Conservation (phyloP, 1,139 yeast genomes). For the Hyphopichia buzzinii region DNA sequence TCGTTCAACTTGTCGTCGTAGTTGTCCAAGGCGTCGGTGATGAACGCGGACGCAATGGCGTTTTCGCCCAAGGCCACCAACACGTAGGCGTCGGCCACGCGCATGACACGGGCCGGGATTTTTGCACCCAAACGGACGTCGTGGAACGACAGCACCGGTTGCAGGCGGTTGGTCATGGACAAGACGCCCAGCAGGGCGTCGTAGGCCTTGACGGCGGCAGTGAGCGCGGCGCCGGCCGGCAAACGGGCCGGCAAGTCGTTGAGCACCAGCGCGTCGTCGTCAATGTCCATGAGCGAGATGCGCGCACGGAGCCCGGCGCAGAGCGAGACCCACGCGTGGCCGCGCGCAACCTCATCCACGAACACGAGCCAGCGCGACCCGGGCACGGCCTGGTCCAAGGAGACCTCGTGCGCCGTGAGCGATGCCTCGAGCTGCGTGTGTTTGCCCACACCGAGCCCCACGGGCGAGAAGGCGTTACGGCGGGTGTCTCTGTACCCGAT, state of each 20-base stretch:
- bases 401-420: conserved; percentile 37
- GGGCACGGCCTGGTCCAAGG: conserved; percentile 35
- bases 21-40: conserved; percentile 79
- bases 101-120: conserved; percentile 66
- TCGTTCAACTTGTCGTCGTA: conserved; percentile 54
- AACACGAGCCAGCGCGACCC: conserved; percentile 49
- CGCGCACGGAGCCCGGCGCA: conserved; percentile 70
- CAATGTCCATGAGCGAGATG: conserved; percentile 63
- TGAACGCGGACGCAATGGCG: conserved; percentile 63
- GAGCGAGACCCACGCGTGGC: conserved; percentile 65
- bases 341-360: conserved; percentile 53
- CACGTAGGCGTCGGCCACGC: conserved; percentile 59
- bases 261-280: conserved; percentile 52
- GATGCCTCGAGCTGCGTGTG: conserved; percentile 66
- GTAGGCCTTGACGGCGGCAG: conserved; percentile 53
- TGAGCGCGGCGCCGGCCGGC: conserved; percentile 71
- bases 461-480: conserved; percentile 66
- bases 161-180: conserved; percentile 50
- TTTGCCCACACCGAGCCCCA: conserved; percentile 56
- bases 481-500: conserved; percentile 78
- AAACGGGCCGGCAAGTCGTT: conserved; percentile 52
- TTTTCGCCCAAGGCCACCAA: conserved; percentile 65
- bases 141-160: conserved; percentile 36
- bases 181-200: conserved; percentile 55
- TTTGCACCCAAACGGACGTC: conserved; percentile 59